These are phyloP conservation scores for Hippophae gyantsensis DNA, from an alignment of 306 rosid genomes.

Conservation along the genomic window DNA sequence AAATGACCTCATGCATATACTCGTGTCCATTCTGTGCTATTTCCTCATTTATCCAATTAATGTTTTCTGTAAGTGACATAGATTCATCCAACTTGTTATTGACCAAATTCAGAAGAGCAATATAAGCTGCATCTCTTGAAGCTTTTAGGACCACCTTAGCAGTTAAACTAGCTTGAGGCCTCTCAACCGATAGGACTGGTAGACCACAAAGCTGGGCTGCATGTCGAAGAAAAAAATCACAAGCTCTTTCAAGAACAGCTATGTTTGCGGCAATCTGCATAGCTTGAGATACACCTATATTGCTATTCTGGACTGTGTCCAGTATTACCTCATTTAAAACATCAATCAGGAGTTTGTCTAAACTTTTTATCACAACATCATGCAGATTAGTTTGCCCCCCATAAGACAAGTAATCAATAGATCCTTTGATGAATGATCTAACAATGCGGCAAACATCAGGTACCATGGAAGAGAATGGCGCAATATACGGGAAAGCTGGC, in stretches of 20 bases:
- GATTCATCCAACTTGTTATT: constrained; percentile 60
- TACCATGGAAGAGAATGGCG: constrained; percentile 80
- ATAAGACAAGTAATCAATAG: constrained; percentile 71
- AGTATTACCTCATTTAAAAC: constrained; percentile 61
- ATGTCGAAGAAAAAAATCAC: constrained; percentile 70
- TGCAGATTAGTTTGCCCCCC: constrained; percentile 35
- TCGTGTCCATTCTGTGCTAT: constrained; percentile 48
- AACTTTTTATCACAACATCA: constrained; percentile 58
- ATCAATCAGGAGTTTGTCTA: constrained; percentile 64
- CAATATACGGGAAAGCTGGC: constrained; percentile 91
- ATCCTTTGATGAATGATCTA: constrained; percentile 73
- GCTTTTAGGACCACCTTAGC: constrained; percentile 71
- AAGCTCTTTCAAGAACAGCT: constrained; percentile 78
- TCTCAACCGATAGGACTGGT: constrained; percentile 44
- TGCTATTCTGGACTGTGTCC: constrained; percentile 41
- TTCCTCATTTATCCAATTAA: constrained; percentile 76
- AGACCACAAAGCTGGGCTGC: constrained; percentile 60
- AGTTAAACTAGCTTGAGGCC: constrained; percentile 52
- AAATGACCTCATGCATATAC: constrained; percentile 58
- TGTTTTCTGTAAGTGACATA: constrained; percentile 55
- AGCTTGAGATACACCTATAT: constrained; percentile 66
- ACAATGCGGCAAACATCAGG: constrained; percentile 72
- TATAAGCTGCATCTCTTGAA: constrained; percentile 73
- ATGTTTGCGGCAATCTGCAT: constrained; percentile 96
- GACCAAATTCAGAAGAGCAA: constrained; percentile 46